These are phyloP conservation scores for Phytophthora pisi DNA, from an alignment of 352 stramenopile species.

Conservation along the genomic window DNA sequence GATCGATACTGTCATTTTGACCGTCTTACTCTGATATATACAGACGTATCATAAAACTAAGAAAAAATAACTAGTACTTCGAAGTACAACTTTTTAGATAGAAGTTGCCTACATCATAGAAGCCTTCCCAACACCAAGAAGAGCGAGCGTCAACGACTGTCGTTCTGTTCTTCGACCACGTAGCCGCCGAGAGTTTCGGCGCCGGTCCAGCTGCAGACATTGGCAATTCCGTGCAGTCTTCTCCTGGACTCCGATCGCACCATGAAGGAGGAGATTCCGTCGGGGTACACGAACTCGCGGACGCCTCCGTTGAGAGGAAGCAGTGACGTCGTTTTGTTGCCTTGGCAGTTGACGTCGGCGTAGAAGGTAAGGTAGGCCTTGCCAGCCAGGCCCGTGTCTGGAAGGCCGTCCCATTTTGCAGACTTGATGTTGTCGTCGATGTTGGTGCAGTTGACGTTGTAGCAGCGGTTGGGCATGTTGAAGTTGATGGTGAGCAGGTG, in stretches of 20 bases:
- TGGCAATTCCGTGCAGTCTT: neutral
- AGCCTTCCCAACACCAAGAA: too few species aligned
- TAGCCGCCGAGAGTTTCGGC: neutral
- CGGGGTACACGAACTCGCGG: slow-evolving; percentile 8
- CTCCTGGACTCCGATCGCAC: slow-evolving; percentile 11
- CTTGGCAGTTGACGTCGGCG: slow-evolving; percentile 13
- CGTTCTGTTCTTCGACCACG: slow-evolving; percentile 18
- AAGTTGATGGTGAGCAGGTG: slow-evolving; percentile 7
- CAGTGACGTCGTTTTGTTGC: neutral
- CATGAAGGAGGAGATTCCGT: slow-evolving; percentile 24
- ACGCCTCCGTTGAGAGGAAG: slow-evolving; percentile 19
- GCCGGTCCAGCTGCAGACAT: slow-evolving; percentile 26
- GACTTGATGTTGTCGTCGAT: slow-evolving; percentile 28
- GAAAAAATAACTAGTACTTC: neutral
- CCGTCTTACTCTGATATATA: neutral
- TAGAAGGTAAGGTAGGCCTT: slow-evolving; percentile 37
- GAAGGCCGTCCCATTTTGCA: slow-evolving; percentile 22
- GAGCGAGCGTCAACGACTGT: neutral
- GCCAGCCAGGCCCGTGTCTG: slow-evolving; percentile 7
- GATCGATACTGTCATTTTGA: too few species aligned
- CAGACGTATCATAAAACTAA: neutral
- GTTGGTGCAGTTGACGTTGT: slow-evolving; percentile 28
- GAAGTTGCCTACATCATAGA: neutral
- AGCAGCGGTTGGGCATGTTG: slow-evolving; percentile 24
- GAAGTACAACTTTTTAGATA: neutral